Evolutionary conservation across 148 eudicot genomes (phyloP).

Genomic region (Rhododendron simsii): DNA sequence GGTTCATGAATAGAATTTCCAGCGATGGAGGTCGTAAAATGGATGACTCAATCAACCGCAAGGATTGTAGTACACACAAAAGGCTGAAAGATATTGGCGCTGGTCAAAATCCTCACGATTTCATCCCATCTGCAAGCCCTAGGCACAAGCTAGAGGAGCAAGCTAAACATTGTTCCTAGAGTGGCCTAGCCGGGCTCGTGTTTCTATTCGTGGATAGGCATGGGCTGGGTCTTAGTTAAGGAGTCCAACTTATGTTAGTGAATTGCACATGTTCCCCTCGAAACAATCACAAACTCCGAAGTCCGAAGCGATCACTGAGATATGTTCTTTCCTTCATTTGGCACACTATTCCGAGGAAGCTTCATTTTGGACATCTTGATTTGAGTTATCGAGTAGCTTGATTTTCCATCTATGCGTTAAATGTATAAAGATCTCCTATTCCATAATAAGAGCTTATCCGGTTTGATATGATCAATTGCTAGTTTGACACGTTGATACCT

Average conservation of each 20-base stretch:
- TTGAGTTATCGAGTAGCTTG: background rate
- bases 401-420: background rate
- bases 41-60: too few species aligned
- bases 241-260: background rate
- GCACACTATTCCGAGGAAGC: background rate
- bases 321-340: background rate
- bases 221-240: too few species aligned
- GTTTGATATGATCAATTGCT: background rate
- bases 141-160: too few species aligned
- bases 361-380: background rate
- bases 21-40: too few species aligned
- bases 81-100: too few species aligned
- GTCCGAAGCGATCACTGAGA: background rate
- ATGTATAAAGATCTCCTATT: background rate
- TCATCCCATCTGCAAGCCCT: too few species aligned
- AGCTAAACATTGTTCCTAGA: too few species aligned
- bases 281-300: background rate
- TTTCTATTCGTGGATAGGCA: too few species aligned
- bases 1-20: too few species aligned
- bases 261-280: background rate
- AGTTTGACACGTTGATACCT: background rate
- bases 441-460: background rate
- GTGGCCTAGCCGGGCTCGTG: too few species aligned
- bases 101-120: too few species aligned
- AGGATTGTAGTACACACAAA: too few species aligned